A percentile compares a stretch with the other conserved stretches of the same genome.
Conservation (phyloP, 106 monocot genomes). For the Allium fistulosum region DNA sequence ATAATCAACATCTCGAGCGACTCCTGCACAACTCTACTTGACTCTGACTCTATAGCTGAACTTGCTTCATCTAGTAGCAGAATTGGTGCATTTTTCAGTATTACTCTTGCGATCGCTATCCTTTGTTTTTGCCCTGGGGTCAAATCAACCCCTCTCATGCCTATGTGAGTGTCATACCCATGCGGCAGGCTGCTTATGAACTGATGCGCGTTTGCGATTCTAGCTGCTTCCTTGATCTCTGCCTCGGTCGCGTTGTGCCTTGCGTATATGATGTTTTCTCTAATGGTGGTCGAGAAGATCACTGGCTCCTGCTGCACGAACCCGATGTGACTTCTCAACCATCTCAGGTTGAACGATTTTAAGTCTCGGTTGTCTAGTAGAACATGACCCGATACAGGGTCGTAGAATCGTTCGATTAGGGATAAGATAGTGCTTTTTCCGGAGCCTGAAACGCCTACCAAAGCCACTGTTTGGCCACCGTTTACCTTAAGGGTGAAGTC, state of each 20-base stretch:
- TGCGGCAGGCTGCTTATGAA: conserved; percentile 98
- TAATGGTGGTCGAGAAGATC: conserved; percentile 91
- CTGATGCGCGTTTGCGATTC: conserved; percentile 98
- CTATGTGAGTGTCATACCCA: conserved; percentile 94
- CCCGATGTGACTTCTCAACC: conserved; percentile 92
- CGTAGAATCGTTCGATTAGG: conserved; percentile 91
- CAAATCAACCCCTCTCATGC: conserved; percentile 95
- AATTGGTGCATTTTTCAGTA: conserved; percentile 93
- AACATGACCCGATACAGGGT: conserved; percentile 80
- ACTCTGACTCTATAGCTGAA: conserved; percentile 88
- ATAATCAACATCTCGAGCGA: conserved; percentile 83
- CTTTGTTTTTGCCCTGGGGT: conserved; percentile 96
- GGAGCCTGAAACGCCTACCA: conserved; percentile 91
- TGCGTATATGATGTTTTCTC: conserved; percentile 95
- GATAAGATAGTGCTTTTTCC: conserved; percentile 96
- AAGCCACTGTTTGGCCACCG: conserved; percentile 90
- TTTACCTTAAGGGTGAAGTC: conserved; percentile 84
- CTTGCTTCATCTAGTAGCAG: conserved; percentile 93
- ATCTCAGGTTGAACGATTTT: conserved; percentile 75
- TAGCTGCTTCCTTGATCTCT: conserved; percentile 95
- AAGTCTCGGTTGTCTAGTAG: conserved; percentile 81
- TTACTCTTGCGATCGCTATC: conserved; percentile 93
- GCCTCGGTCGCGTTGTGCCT: conserved; percentile 93
- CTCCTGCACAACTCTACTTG: conserved; percentile 93
- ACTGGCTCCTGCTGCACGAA: conserved; percentile 93